Evolutionary conservation across 768 basidiomycete genomes (phyloP), one percentile per base, ranked within the genome.

Genomic region (Calocera viscosa): DNA sequence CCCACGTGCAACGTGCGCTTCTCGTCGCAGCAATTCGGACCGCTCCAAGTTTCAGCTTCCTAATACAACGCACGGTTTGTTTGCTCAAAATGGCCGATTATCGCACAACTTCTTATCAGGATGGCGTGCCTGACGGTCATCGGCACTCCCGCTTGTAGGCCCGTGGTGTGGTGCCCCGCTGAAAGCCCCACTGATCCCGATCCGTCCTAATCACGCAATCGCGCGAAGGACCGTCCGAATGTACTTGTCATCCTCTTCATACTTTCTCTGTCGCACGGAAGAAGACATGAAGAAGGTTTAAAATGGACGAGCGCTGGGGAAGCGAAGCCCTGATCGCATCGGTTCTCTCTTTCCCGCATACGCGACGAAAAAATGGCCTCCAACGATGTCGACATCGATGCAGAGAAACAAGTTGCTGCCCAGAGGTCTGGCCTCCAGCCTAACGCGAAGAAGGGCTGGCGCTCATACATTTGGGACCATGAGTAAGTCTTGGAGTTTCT

Each of bases 61-160:
- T 60, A 60, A 60, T 60, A 7, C 53, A 60, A 60, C 14, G 26
- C 53, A 10, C 26, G 14, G 53, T 5, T 32, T 8, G 7, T 10
- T 28, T 60, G 26, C 53, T 60, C 53, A 60, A 60, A 60, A 28
- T 60, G 14, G 53, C 53, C 53, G 53, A 60, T 26, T 60, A 60
- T 60, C 53, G 53, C 53, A 60, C 53, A 60, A 60, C 53, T 60
- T 60, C 53, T 60, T 60, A 60, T 60, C 53, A 30, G 53, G 22
- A 60, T 60, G 53, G 26, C 53, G 53, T 60, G 53, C 53, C 53
- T 60, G 53, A 28, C 14, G 53, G 5, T 2, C 22, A 60, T 14
- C 53, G 10, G 12, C 19, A 32, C 53, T 60, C 19, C 26, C 24
- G 2, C 11, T 28, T 28, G 11, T 26, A 5, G 43, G 16, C 19